Conservation (phyloP, 2,329 filamentous ascomycete genomes). For the Paraphaeosphaeria sporulosa region DNA sequence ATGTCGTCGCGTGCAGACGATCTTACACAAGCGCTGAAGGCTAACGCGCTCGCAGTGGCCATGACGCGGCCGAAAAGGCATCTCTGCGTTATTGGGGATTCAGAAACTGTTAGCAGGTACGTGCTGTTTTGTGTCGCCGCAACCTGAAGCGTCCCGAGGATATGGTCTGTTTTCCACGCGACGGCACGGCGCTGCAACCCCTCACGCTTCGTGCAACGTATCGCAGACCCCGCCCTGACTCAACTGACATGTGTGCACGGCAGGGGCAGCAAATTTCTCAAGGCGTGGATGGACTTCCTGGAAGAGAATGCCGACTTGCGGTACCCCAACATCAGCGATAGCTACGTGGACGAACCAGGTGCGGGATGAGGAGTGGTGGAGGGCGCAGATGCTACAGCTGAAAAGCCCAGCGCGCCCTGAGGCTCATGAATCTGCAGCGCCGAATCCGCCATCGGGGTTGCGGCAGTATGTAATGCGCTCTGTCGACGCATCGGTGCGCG, state of each 20-base stretch:
- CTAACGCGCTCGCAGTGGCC: conserved; percentile 68
- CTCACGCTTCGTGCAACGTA: conserved; percentile 7
- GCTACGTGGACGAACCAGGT: conserved; percentile 45
- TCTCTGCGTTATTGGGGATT: conserved; percentile 90
- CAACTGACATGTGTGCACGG: conserved; percentile 12
- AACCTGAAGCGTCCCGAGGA: conserved; percentile 8
- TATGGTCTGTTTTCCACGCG: conserved; percentile 10
- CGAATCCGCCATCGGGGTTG: too few species aligned
- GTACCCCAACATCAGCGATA: conserved; percentile 74
- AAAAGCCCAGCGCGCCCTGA: conserved; percentile 4
- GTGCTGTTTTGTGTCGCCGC: conserved; percentile 47
- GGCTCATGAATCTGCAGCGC: conserved; percentile 20
- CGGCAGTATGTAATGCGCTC: neutral
- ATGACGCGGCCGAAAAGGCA: conserved; percentile 96
- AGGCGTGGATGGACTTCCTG: conserved; percentile 88
- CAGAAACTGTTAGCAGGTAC: conserved; percentile 88
- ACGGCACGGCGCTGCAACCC: neutral
- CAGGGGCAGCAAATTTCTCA: conserved; percentile 85
- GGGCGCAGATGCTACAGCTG: neutral
- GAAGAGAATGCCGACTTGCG: conserved; percentile 90
- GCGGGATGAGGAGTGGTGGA: conserved; percentile 22
- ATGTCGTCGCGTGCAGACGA: conserved; percentile 15
- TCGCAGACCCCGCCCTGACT: neutral
- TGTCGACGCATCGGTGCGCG: neutral
- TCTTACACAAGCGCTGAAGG: conserved; percentile 12